These are phyloP conservation scores for Boletellus dicymbophilus DNA, from an alignment of 1,284 basidiomycete species.

Conservation along the genomic window DNA sequence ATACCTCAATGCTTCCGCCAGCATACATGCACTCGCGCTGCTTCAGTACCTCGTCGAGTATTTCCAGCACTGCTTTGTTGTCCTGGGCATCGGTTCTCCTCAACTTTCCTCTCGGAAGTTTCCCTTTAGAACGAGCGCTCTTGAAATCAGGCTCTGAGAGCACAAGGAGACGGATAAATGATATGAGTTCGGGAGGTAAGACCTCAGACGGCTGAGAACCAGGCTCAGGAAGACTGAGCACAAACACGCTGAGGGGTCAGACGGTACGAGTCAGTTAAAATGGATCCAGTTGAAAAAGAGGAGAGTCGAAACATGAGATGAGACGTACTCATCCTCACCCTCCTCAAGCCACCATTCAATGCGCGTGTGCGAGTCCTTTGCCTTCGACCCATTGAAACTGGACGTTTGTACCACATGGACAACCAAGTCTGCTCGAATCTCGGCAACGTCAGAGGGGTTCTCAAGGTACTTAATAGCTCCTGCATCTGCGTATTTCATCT, in stretches of 20 bases:
- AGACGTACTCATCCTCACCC: slow-evolving; percentile 85
- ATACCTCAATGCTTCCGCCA: slow-evolving; percentile 25
- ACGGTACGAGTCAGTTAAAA: not conserved
- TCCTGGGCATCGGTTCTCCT: slow-evolving; percentile 26
- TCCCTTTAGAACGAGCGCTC: slow-evolving; percentile 65
- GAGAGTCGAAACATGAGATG: not conserved
- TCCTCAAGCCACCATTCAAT: slow-evolving; percentile 93
- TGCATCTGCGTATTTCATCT: slow-evolving; percentile 11
- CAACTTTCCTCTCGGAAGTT: slow-evolving; percentile 73
- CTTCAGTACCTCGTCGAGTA: slow-evolving; percentile 52
- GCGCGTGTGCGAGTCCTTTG: slow-evolving; percentile 44
- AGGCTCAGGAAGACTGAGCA: slow-evolving; percentile 12
- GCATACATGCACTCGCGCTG: slow-evolving; percentile 55
- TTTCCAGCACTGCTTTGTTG: slow-evolving; percentile 47
- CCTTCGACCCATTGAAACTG: slow-evolving; percentile 15
- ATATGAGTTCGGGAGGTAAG: slow-evolving; percentile 62
- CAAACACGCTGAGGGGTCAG: slow-evolving; percentile 15
- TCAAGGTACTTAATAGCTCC: slow-evolving; percentile 30
- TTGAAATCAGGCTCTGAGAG: slow-evolving; percentile 65
- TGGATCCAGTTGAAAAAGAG: not conserved
- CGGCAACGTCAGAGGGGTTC: slow-evolving; percentile 88
- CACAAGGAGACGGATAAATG: slow-evolving; percentile 72
- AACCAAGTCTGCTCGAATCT: slow-evolving; percentile 81
- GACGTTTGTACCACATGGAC: slow-evolving; percentile 47
- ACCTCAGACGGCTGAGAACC: slow-evolving; percentile 41